A percentile compares a stretch with the other conserved stretches of the same genome.
These are phyloP conservation scores for Conticribra weissflogii DNA, from an alignment of 108 stramenopile genomes.

Conservation along the genomic window DNA sequence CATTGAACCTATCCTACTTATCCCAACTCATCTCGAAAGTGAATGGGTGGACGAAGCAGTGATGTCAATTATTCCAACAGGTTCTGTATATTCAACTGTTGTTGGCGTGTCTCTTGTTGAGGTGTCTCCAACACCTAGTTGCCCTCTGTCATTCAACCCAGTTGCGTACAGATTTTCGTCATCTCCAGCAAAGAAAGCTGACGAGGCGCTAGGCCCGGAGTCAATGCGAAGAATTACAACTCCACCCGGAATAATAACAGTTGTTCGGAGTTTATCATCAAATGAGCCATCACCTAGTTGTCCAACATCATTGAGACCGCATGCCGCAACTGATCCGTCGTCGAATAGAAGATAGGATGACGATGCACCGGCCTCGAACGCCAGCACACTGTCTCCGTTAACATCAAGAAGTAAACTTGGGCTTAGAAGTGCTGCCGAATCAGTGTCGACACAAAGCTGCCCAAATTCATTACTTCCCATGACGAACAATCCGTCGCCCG, in stretches of 20 bases:
- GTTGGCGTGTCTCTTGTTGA: neutral
- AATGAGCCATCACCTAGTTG: slow-evolving; percentile 49
- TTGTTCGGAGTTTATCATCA: slow-evolving; percentile 17
- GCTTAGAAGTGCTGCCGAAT: slow-evolving; percentile 2
- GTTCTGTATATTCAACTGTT: slow-evolving; percentile 5
- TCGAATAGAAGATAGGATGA: slow-evolving; percentile 41
- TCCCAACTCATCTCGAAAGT: neutral
- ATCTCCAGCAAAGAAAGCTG: slow-evolving; percentile 32
- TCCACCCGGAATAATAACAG: slow-evolving; percentile 19
- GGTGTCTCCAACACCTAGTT: slow-evolving; percentile 15
- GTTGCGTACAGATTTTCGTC: slow-evolving; percentile 16
- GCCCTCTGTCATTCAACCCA: slow-evolving; percentile 27
- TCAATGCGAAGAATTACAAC: slow-evolving; percentile 14
- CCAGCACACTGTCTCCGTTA: neutral
- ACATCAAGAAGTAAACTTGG: neutral
- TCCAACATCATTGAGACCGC: slow-evolving; percentile 43
- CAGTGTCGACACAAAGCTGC: slow-evolving; percentile 47
- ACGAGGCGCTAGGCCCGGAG: slow-evolving; percentile 40
- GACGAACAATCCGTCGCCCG: slow-evolving; percentile 20
- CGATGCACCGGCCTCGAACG: slow-evolving; percentile 27
- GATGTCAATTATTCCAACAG: slow-evolving; percentile 7
- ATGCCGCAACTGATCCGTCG: slow-evolving; percentile 38
- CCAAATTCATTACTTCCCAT: slow-evolving; percentile 49
- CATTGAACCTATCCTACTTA: no score
- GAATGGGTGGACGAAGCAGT: slow-evolving; percentile 16